Conservation (phyloP, 176 grass and related monocot genomes). For the Lolium rigidum region DNA sequence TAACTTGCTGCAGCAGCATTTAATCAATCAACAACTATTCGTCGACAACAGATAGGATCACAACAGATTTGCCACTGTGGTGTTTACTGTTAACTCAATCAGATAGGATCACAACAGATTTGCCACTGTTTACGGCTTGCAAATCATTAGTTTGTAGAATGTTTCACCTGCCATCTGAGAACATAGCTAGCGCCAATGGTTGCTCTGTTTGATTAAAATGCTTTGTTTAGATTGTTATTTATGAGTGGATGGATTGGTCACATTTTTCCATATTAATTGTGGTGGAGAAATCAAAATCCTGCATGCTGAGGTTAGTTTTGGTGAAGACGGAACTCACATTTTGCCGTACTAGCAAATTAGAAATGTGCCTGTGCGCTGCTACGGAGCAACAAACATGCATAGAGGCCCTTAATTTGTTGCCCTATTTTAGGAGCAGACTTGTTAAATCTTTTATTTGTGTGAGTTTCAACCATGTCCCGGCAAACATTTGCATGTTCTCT, state of each 20-base stretch:
- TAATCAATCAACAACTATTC: background rate
- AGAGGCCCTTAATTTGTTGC: too few species aligned
- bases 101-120: too few species aligned
- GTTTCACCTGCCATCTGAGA: constrained; percentile 3
- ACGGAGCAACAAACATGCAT: too few species aligned
- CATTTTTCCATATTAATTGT: background rate
- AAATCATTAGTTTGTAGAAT: background rate
- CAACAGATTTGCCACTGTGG: too few species aligned
- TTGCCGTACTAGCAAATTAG: too few species aligned
- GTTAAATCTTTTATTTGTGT: too few species aligned
- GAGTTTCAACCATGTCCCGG: too few species aligned
- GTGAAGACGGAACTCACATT: background rate
- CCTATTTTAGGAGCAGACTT: too few species aligned
- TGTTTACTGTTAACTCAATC: too few species aligned
- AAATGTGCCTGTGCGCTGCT: too few species aligned
- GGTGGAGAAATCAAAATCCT: background rate
- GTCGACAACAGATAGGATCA: background rate
- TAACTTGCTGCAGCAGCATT: background rate
- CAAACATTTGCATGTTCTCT: too few species aligned
- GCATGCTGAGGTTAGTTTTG: background rate
- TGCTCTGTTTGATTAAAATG: background rate
- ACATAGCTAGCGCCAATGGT: background rate
- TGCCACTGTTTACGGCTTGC: background rate
- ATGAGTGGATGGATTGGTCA: background rate
- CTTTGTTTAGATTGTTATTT: background rate